Evolutionary conservation across 2,329 filamentous ascomycete species (phyloP).

Genomic region (Leptosphaerulina australis): DNA sequence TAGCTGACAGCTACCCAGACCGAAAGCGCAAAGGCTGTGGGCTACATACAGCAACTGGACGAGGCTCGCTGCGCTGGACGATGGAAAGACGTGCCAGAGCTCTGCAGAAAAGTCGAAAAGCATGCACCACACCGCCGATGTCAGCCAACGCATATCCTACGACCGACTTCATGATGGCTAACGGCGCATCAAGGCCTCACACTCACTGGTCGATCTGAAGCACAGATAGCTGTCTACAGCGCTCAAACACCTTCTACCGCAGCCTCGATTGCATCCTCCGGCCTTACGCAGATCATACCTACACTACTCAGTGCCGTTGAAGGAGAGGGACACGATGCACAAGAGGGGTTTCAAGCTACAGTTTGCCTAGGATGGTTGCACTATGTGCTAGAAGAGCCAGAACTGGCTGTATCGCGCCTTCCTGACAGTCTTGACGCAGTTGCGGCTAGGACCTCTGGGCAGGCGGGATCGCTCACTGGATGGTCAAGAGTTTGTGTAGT

Average conservation of each 20-base stretch:
- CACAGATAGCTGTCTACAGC: conserved; percentile 53
- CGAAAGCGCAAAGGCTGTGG: conserved; percentile 74
- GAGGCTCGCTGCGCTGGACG: conserved; percentile 84
- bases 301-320: conserved; percentile 50
- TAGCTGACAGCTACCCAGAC: conserved; percentile 48
- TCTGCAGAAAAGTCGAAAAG: conserved; percentile 91
- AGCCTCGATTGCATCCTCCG: conserved; percentile 45
- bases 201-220: conserved; percentile 55
- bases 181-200: conserved; percentile 50
- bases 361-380: conserved; percentile 86
- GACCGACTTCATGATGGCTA: conserved; percentile 20
- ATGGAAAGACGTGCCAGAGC: conserved; percentile 86
- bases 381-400: conserved; percentile 75
- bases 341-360: conserved; percentile 74
- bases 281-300: conserved; percentile 47
- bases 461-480: conserved; percentile 59
- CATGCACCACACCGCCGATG: conserved; percentile 86
- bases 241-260: conserved; percentile 51
- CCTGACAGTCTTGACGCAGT: conserved; percentile 63
- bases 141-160: conserved; percentile 55
- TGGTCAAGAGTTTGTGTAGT: conserved; percentile 85
- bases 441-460: conserved; percentile 28
- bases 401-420: conserved; percentile 64
- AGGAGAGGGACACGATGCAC: conserved; percentile 50
- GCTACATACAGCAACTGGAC: conserved; percentile 84